Percentiles rank a stretch among this genome's conserved stretches.
phyloP scores from a whole-genome alignment of 768 basidiomycete genomes.

The Gloeopeniophorella convolvens region DNA sequence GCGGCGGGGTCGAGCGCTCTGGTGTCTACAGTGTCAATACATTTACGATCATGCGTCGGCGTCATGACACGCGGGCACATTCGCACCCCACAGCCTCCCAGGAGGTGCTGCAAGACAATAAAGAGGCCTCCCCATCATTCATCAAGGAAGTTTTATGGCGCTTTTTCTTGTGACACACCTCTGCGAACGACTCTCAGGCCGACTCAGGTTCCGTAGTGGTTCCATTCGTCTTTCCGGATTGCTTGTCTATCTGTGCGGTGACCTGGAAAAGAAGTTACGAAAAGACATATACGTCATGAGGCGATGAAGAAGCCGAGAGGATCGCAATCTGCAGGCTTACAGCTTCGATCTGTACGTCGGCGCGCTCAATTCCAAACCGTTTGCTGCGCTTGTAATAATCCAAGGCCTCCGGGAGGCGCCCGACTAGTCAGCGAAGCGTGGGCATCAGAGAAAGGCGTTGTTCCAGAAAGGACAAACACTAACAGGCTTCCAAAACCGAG shows the following conservation, averaged over 20 bases:
- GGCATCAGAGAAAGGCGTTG: slow-evolving; percentile 5
- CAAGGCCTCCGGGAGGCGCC: slow-evolving; percentile 73
- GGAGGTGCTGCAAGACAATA: slow-evolving; percentile 20
- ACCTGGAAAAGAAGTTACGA: slow-evolving; percentile 41
- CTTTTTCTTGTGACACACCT: not conserved
- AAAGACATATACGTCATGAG: slow-evolving; percentile 15
- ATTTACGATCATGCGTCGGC: slow-evolving; percentile 13
- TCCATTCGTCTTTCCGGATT: slow-evolving; percentile 37
- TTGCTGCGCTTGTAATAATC: slow-evolving; percentile 76
- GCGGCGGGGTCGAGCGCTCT: slow-evolving; percentile 14
- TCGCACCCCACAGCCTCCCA: slow-evolving; percentile 1
- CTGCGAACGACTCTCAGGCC: slow-evolving; percentile 11
- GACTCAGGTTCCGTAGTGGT: slow-evolving; percentile 2
- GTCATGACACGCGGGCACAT: slow-evolving; percentile 14
- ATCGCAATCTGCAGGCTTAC: slow-evolving; percentile 34
- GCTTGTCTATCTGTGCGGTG: slow-evolving; percentile 69
- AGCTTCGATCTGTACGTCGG: slow-evolving; percentile 77
- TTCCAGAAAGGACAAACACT: slow-evolving; percentile 22
- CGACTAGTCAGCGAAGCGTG: slow-evolving; percentile 44
- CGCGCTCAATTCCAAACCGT: slow-evolving; percentile 73
- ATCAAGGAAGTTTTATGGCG: slow-evolving; percentile 9
- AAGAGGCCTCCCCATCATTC: slow-evolving; percentile 6
- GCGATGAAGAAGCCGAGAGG: slow-evolving; percentile 9
- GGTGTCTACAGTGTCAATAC: slow-evolving; percentile 14
- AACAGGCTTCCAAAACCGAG: slow-evolving; percentile 85